Base-by-base conservation (phyloP, 495 filamentous ascomycete genomes). In the Hypoxylon fuscum region DNA sequence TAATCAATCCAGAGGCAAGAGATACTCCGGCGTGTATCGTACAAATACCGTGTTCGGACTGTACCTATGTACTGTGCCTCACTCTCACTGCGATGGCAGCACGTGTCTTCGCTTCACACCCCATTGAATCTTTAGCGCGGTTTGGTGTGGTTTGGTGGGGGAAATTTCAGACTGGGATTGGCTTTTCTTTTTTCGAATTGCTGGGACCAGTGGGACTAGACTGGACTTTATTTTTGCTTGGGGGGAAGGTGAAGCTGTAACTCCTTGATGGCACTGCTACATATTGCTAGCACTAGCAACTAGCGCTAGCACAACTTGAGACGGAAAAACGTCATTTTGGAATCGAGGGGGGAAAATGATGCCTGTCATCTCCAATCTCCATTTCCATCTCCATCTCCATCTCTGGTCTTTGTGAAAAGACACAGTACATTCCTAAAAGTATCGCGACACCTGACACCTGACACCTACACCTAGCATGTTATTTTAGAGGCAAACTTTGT, bases 291-390 rank as follows among this genome's bases (percentile, higher is more conserved):
- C 23, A 20, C 38, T 45, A 59, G n/a, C n/a, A n/a, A n/a, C 12
- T 43, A 35, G 35, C 23, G 18, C 38, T 45, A 59, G 21, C 45
- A 34, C 42, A 44, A 55, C 38, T 55, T 46, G 43, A 43, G 59
- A 27, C 25, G 25, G 31, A 59, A 55, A 60, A 65, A 65, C 62
- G 62, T 65, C 62, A 65, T 65, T 65, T 65, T 59, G 43, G 32
- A 3, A 35, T 60, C 55, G 55, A 60, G 44, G 50, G 62, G 53
- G 55, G 18, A 29, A 54, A 55, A 44, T 12, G 25, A 27, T 44
- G 29, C 35, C 50, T 29, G 21, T 48, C n/a, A n/a, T n/a, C n/a
- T n/a, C n/a, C n/a, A n/a, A n/a, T n/a, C n/a, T n/a, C n/a, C n/a
- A n/a, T n/a, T n/a, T n/a, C n/a, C n/a, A n/a, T n/a, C n/a, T n/a